These are phyloP conservation scores for Stachybotrys chartarum DNA, from an alignment of 2,329 filamentous ascomycete genomes.

Conservation along the genomic window DNA sequence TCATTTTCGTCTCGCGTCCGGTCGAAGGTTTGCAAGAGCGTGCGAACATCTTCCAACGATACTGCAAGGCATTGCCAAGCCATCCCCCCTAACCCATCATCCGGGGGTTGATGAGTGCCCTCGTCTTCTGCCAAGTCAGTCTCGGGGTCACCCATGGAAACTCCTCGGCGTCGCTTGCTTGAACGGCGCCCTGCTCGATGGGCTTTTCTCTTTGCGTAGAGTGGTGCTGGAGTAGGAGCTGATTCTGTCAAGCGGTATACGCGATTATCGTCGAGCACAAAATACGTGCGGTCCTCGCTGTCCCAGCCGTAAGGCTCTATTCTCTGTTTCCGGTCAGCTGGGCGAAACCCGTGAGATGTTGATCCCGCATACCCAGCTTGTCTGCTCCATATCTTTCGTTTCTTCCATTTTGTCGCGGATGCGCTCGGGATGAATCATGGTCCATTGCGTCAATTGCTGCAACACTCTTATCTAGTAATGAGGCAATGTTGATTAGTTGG, in stretches of 20 bases:
- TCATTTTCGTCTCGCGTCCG: constrained; percentile 81
- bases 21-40: constrained; percentile 62
- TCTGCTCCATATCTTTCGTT: constrained; percentile 72
- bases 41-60: constrained; percentile 67
- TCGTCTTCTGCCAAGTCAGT: constrained; percentile 14
- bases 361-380: constrained; percentile 66
- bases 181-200: constrained; percentile 48
- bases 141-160: constrained; percentile 20
- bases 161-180: constrained; percentile 64
- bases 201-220: constrained; percentile 55
- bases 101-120: constrained; percentile 13
- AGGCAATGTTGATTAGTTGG: no score
- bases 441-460: constrained; percentile 85
- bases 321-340: constrained; percentile 35
- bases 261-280: constrained; percentile 87
- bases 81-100: constrained; percentile 64
- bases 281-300: constrained; percentile 77
- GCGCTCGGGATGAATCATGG: constrained; percentile 78
- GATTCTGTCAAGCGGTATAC: constrained; percentile 84
- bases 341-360: not conserved
- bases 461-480: constrained; percentile 59
- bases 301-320: constrained; percentile 89
- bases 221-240: constrained; percentile 51
- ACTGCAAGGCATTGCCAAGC: constrained; percentile 91
- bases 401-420: constrained; percentile 83